Evolutionary conservation across 768 basidiomycete species (phyloP), one percentile per base, ranked within the genome.

Genomic region (Tremella mesenterica): DNA sequence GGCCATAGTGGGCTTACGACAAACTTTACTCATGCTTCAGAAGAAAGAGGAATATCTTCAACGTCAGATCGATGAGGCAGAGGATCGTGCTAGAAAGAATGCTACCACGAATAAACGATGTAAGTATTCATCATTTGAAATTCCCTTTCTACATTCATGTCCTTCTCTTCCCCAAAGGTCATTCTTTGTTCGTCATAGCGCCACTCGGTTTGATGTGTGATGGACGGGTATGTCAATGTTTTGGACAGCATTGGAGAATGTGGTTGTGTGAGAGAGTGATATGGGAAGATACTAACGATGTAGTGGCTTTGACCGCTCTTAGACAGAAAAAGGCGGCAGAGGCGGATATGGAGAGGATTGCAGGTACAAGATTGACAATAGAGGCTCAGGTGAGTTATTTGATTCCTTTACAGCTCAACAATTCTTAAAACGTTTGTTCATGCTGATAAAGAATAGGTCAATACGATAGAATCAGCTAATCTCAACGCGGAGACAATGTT

Each of bases 31-130:
- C 75, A 86, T 93, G 84, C 83, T 97, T 63, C 91, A 96, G 81
- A 99, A 96, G 88, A 96, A 93, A 79, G 95, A 96, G 77, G 93
- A 97, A 73, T 80, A 88, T 74, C 77, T 96, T 57, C 85, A 86
- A 79, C 91, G 87, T 82, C 90, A 92, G 83, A 87, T 95, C 60
- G 90, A 93, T 49, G 90, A 95, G 59, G 93, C 97, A 67, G 61
- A 83, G 65, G 84, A 83, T 80, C 93, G 88, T 77, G 95, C 95
- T 14, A 85, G 81, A 73, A 82, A 84, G 28, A 95, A 96, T 73
- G 92, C 89, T 41, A 88, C 93, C 45, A 82, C 85, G 48, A 97
- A 96, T 74, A 93, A 93, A 78, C 74, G 83, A 67, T 83, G 93
- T 96, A 72, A 72, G 91, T 79, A 16, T 16, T 59, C 44, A 12